Evolutionary conservation across 2,329 filamentous ascomycete genomes (phyloP).

Genomic region (Verticillium tricorpus): DNA sequence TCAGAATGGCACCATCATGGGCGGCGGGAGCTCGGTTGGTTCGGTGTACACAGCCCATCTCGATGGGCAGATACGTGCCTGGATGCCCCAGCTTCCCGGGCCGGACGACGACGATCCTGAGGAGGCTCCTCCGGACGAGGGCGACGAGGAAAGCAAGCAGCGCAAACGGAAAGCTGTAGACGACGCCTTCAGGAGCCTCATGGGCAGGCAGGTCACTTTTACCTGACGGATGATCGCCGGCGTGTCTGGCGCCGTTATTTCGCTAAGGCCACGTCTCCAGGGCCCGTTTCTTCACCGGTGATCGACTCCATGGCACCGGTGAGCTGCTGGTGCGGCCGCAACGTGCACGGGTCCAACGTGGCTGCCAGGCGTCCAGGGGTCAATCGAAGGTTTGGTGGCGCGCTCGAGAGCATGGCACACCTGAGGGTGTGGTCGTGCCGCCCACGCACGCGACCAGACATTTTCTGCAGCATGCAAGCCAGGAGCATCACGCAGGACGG

Average conservation of each 20-base stretch:
- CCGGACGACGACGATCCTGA: conserved; percentile 38
- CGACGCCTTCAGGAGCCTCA: conserved; percentile 73
- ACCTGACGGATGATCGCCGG: conserved; percentile 9
- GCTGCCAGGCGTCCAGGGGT: too few relatives aligned
- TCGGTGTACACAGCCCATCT: conserved; percentile 75
- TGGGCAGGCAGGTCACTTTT: conserved; percentile 67
- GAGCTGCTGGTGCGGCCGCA: too few relatives aligned
- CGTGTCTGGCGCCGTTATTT: background rate
- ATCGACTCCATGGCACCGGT: too few relatives aligned
- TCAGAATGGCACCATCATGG: conserved; percentile 56
- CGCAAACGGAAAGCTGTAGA: conserved; percentile 75
- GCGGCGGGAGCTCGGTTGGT: conserved; percentile 46
- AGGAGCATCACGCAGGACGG: too few relatives aligned
- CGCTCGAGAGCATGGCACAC: too few relatives aligned
- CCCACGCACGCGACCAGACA: too few relatives aligned
- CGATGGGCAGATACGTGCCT: conserved; percentile 78
- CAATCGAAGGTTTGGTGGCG: too few relatives aligned
- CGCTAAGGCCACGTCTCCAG: background rate
- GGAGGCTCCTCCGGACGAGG: conserved; percentile 16
- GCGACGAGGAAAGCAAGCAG: conserved; percentile 41
- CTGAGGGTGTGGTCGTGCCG: too few relatives aligned
- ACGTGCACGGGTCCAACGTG: too few relatives aligned
- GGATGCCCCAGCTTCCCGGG: conserved; percentile 60
- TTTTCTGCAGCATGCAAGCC: too few relatives aligned
- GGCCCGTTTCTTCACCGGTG: background rate